These are phyloP conservation scores for Stropharia rugosoannulata DNA, from an alignment of 768 basidiomycete species.

Conservation along the genomic window DNA sequence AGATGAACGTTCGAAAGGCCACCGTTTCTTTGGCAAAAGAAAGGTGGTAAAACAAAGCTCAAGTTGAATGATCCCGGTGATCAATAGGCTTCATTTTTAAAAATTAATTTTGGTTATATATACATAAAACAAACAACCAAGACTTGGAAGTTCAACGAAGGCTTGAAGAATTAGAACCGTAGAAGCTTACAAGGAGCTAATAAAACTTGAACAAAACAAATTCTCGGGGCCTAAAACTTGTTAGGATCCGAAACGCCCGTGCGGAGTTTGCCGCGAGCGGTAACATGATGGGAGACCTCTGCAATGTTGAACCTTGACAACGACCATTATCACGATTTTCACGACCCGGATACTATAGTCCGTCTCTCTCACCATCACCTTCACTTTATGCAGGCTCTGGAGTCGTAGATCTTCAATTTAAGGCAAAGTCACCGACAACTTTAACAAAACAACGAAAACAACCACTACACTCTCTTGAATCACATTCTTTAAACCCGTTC, in stretches of 20 bases:
- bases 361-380: background rate
- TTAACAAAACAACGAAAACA: background rate
- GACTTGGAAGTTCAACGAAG: no score
- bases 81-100: no score
- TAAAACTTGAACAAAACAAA: background rate
- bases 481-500: slow-evolving; percentile 19
- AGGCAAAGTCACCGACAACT: background rate
- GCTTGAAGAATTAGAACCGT: no score
- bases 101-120: no score
- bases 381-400: background rate
- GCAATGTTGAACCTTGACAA: slow-evolving; percentile 7
- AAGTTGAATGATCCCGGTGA: no score
- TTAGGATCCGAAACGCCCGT: background rate
- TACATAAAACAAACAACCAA: no score
- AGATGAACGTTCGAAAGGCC: no score
- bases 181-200: no score
- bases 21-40: no score
- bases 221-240: background rate
- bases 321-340: slow-evolving; percentile 6
- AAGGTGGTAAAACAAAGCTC: no score
- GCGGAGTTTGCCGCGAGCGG: background rate
- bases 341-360: background rate
- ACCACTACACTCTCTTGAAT: slow-evolving; percentile 11
- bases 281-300: background rate
- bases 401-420: background rate